phyloP scores from a whole-genome alignment of 768 basidiomycete species.

The Lactifluus pinguis region DNA sequence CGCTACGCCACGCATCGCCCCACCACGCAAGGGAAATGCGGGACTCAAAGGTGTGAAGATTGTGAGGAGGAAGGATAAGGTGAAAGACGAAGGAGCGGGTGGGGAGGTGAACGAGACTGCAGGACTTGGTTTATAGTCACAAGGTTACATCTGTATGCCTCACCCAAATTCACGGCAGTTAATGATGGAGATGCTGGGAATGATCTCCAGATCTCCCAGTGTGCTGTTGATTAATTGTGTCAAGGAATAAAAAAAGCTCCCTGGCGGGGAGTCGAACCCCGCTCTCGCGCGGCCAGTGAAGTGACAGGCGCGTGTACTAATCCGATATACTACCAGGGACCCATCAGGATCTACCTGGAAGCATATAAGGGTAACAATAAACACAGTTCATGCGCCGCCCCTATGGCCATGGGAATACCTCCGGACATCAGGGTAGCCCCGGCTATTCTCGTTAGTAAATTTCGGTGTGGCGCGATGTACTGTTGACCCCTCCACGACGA shows the following conservation, averaged over 20 bases:
- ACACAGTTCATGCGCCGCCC: background rate
- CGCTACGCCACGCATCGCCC: background rate
- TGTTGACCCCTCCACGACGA: background rate
- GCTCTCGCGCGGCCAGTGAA: conserved; percentile 30
- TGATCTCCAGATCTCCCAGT: background rate
- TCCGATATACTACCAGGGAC: conserved; percentile 21
- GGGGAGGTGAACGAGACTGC: background rate
- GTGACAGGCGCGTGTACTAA: conserved; percentile 19
- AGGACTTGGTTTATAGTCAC: background rate
- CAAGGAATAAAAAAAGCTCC: conserved; percentile 1
- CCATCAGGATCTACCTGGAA: fast-evolving
- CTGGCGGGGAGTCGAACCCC: conserved; percentile 43
- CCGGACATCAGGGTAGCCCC: background rate
- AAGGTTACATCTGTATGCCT: background rate
- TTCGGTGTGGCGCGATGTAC: background rate
- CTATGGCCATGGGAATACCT: background rate
- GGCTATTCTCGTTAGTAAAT: background rate
- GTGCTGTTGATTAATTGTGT: background rate
- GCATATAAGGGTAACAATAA: background rate
- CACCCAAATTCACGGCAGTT: background rate
- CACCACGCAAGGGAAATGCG: conserved; percentile 8
- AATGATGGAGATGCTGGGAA: background rate
- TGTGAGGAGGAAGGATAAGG: conserved; percentile 21
- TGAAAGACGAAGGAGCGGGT: conserved; percentile 1
- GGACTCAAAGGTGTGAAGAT: conserved; percentile 24